Evolutionary conservation across 768 basidiomycete species (phyloP).

Genomic region (Suillus sp.): DNA sequence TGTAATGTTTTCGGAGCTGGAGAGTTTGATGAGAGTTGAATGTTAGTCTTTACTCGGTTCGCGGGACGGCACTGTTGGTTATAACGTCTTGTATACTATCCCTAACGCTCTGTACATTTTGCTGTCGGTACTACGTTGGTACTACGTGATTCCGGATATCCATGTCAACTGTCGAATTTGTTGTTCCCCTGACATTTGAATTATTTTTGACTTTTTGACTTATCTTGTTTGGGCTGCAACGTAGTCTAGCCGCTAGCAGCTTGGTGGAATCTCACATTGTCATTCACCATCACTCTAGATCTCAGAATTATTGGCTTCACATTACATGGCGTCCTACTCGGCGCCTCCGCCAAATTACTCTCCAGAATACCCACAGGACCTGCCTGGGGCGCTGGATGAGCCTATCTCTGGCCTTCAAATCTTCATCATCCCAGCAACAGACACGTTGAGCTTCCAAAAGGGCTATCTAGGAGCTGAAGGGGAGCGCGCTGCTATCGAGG

Average conservation of each 20-base stretch:
- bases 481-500: constrained; percentile 82
- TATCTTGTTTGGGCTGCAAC: neutral
- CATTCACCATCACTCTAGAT: neutral
- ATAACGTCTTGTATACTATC: constrained; percentile 15
- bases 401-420: constrained; percentile 54
- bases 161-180: neutral
- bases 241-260: neutral
- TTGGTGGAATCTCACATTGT: neutral
- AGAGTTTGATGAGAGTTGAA: constrained; percentile 74
- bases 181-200: neutral
- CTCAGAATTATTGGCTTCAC: neutral
- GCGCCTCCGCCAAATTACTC: constrained; percentile 65
- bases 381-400: constrained; percentile 19
- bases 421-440: constrained; percentile 69
- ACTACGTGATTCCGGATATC: constrained; percentile 4
- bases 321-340: constrained; percentile 39
- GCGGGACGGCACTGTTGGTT: constrained; percentile 10
- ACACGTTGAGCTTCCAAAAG: constrained; percentile 79
- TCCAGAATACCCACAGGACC: constrained; percentile 42
- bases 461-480: constrained; percentile 84
- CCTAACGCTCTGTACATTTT: constrained; percentile 5
- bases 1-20: constrained; percentile 75
- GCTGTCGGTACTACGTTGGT: constrained; percentile 6
- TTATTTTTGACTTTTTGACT: constrained; percentile 6
- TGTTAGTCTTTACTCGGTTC: constrained; percentile 28